A percentile compares a stretch with the other conserved stretches of the same genome.
Conservation (phyloP, 805 yeast genomes). For the Scheffersomyces amazonensis region DNA sequence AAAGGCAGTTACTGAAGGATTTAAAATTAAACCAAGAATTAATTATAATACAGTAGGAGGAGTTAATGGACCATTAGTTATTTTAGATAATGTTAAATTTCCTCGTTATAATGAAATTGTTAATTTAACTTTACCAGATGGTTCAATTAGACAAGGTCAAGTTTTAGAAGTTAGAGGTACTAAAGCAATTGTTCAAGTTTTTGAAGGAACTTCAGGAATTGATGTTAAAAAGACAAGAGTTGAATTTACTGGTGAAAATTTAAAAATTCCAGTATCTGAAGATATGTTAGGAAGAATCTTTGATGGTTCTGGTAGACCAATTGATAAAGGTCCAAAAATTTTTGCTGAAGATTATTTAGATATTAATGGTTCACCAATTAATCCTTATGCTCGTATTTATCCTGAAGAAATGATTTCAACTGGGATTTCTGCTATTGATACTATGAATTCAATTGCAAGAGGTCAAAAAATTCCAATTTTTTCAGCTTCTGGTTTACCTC, state of each 20-base stretch:
- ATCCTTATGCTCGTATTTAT: slow-evolving; percentile 96
- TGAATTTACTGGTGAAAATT: slow-evolving; percentile 93
- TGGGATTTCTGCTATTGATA: slow-evolving; percentile 97
- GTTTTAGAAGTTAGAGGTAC: slow-evolving; percentile 97
- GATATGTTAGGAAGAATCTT: slow-evolving; percentile 97
- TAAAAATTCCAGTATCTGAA: slow-evolving; percentile 93
- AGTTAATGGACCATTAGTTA: slow-evolving; percentile 97
- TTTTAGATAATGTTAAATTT: slow-evolving; percentile 45
- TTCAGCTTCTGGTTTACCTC: slow-evolving; percentile 99
- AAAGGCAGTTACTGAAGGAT: slow-evolving; percentile 88
- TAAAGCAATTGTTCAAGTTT: slow-evolving; percentile 97
- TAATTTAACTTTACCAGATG: slow-evolving; percentile 94
- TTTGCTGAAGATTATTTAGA: slow-evolving; percentile 98
- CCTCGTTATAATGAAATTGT: slow-evolving; percentile 93
- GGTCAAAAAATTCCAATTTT: slow-evolving; percentile 99
- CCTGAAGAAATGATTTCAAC: slow-evolving; percentile 99
- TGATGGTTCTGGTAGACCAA: slow-evolving; percentile 98
- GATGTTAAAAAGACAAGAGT: slow-evolving; percentile 97
- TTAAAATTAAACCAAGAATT: slow-evolving; percentile 85
- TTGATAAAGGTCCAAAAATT: slow-evolving; percentile 96
- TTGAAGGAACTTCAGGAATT: slow-evolving; percentile 98
- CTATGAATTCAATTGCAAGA: slow-evolving; percentile 99
- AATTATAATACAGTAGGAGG: slow-evolving; percentile 97
- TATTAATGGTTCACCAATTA: slow-evolving; percentile 98
- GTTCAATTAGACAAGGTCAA: slow-evolving; percentile 92